Evolutionary conservation across 75 land plant genomes (phyloP).

Genomic region (Pinus taeda): DNA sequence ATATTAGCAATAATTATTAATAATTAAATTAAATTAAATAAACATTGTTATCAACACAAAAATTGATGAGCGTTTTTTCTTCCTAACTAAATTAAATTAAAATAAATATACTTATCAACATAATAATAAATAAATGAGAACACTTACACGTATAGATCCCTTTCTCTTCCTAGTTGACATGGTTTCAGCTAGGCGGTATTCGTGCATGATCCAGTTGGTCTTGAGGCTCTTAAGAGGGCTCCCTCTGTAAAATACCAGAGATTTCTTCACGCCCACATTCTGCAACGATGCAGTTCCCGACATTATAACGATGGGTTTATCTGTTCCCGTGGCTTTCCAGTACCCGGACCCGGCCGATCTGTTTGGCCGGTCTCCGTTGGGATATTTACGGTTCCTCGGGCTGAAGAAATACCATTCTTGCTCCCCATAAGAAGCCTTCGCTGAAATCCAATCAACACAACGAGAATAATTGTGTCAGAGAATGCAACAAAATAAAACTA

Average conservation of each 20-base stretch:
- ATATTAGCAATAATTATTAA: too few relatives aligned
- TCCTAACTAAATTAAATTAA: too few relatives aligned
- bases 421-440: slow-evolving; percentile 42
- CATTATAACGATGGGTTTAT: slow-evolving; percentile 36
- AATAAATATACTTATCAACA: too few relatives aligned
- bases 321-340: slow-evolving; percentile 63
- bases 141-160: slow-evolving; percentile 33
- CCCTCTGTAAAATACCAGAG: slow-evolving; percentile 53
- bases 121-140: too few relatives aligned
- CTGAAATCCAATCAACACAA: slow-evolving; percentile 9
- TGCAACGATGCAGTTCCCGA: slow-evolving; percentile 19
- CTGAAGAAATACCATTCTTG: slow-evolving; percentile 62
- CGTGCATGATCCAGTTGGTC: slow-evolving; percentile 67
- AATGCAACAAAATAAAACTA: not conserved
- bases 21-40: too few relatives aligned
- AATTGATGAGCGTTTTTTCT: too few relatives aligned
- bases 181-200: slow-evolving; percentile 39
- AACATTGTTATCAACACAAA: too few relatives aligned
- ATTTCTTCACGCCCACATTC: slow-evolving; percentile 52
- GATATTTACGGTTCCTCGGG: slow-evolving; percentile 51
- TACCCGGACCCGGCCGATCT: slow-evolving; percentile 50
- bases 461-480: not conserved
- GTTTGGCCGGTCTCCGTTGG: slow-evolving; percentile 49
- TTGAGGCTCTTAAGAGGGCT: slow-evolving; percentile 53
- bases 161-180: slow-evolving; percentile 18